phyloP scores from a whole-genome alignment of 2,329 filamentous ascomycete species.

The Epichloe bromicola region DNA sequence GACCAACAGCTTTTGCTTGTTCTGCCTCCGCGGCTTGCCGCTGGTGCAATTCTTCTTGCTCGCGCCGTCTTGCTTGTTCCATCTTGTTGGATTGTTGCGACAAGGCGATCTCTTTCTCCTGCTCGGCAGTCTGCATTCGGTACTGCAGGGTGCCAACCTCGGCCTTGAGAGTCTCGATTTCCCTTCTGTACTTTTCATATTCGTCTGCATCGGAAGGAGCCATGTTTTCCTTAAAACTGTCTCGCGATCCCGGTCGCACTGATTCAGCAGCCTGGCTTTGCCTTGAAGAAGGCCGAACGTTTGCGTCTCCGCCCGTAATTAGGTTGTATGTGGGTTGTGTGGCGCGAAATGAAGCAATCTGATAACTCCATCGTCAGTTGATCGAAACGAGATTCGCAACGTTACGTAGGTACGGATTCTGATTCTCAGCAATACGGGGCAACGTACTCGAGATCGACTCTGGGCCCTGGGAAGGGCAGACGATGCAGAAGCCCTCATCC shows the following conservation, averaged over 20 bases:
- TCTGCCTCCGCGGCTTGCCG: slow-evolving; percentile 47
- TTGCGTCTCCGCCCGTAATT: slow-evolving; percentile 38
- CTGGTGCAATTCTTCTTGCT: slow-evolving; percentile 72
- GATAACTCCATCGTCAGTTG: background rate
- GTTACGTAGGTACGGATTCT: slow-evolving; percentile 1
- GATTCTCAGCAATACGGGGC: background rate
- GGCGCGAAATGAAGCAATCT: slow-evolving; percentile 35
- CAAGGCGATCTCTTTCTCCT: slow-evolving; percentile 70
- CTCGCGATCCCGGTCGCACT: slow-evolving; percentile 35
- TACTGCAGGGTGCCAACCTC: slow-evolving; percentile 82
- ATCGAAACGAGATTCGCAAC: background rate
- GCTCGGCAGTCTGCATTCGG: slow-evolving; percentile 72
- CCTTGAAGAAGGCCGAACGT: slow-evolving; percentile 25
- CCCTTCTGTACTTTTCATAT: slow-evolving; percentile 42
- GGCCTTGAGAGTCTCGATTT: slow-evolving; percentile 70
- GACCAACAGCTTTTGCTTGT: slow-evolving; percentile 33
- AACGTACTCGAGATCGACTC: slow-evolving; percentile 27
- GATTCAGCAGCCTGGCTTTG: slow-evolving; percentile 28
- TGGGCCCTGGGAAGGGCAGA: slow-evolving; percentile 25
- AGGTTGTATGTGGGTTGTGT: slow-evolving; percentile 47
- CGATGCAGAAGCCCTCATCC: slow-evolving; percentile 21
- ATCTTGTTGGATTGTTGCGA: slow-evolving; percentile 75
- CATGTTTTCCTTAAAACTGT: slow-evolving; percentile 48
- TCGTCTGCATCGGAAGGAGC: slow-evolving; percentile 45
- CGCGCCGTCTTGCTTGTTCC: slow-evolving; percentile 63